Evolutionary conservation across 257 asterid genomes (phyloP), one percentile per base, ranked within the genome.

Genomic region (Penstemon eatonii): DNA sequence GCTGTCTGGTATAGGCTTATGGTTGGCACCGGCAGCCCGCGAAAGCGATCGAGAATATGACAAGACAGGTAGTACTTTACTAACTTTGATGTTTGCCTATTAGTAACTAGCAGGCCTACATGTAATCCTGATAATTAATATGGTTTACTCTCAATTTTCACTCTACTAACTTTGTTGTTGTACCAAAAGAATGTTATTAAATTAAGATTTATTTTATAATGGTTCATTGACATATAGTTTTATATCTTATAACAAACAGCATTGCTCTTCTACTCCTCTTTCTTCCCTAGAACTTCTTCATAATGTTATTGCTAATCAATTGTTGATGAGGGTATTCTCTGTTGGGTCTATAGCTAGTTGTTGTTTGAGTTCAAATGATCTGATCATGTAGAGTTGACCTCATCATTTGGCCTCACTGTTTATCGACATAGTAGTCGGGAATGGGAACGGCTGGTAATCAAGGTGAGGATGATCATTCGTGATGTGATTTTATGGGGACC

Each of bases 401-500:
- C 18, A 15, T 15, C 18, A 15, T 15, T 0, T 15, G 18, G 18
- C 18, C 18, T 15, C 18, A 15, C 33, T 25, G 33, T 25, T 25
- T 1, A 25, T 25, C 33, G 33, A 25, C 33, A 25, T 25, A 25
- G 33, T 25, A 25, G 3, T 25, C 33, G 33, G 33, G 33, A 25
- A 25, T 25, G 33, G 33, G 33, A 25, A 15, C 18, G 18, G 18
- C 18, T 15, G 18, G 18, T 15, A 15, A 71, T 60, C 43, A 38
- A 60, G 62, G 68, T 8, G n/a, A 55, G 45, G 15, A 44, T 19
- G 18, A 60, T 60, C 69, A 60, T 37, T 62, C 70, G 51, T 38
- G 8, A 64, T 37, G 15, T 46, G 66, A 9, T 53, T 69, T 13
- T 46, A 11, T 0, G 60, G 72, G 73, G 72, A 65, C 77, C 72